phyloP scores from a whole-genome alignment of 768 basidiomycete genomes.

The Russula ochroleuca region DNA sequence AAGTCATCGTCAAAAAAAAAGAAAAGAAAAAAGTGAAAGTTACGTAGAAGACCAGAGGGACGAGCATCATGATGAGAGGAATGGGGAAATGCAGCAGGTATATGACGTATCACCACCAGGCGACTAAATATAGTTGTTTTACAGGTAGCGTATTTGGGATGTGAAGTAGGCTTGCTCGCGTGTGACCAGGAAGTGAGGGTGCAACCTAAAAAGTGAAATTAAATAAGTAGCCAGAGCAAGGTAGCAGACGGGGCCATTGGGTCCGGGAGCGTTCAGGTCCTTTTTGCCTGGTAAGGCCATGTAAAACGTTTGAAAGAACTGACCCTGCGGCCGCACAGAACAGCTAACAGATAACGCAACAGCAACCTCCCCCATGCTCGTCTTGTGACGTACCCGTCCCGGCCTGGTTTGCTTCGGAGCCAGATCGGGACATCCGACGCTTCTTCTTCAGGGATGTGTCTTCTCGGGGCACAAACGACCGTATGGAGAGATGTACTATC shows the following conservation, averaged over 20 bases:
- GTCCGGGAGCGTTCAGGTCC: neutral
- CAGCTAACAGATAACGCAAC: conserved; percentile 40
- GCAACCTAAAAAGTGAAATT: neutral
- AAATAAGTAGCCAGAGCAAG: neutral
- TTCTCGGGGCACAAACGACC: conserved; percentile 50
- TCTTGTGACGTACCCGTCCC: conserved; percentile 8
- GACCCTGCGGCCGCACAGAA: neutral
- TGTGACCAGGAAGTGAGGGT: neutral
- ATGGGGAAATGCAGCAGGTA: conserved; percentile 7
- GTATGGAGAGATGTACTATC: conserved; percentile 72
- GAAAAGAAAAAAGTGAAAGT: conserved; percentile 1
- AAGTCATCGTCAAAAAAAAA: neutral
- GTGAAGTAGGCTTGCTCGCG: neutral
- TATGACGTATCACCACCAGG: conserved; percentile 2
- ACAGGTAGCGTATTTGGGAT: conserved; percentile 6
- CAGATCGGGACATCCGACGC: conserved; percentile 37
- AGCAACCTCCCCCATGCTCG: conserved; percentile 33
- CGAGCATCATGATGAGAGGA: neutral
- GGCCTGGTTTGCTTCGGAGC: conserved; percentile 19
- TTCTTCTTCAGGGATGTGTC: conserved; percentile 54
- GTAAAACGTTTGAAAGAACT: neutral
- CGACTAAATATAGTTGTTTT: neutral
- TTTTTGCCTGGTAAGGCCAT: neutral
- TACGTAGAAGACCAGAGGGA: neutral
- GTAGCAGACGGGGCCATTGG: neutral